phyloP scores from a whole-genome alignment of 208 protist genomes.

The Trypanosomatidae sp. region DNA sequence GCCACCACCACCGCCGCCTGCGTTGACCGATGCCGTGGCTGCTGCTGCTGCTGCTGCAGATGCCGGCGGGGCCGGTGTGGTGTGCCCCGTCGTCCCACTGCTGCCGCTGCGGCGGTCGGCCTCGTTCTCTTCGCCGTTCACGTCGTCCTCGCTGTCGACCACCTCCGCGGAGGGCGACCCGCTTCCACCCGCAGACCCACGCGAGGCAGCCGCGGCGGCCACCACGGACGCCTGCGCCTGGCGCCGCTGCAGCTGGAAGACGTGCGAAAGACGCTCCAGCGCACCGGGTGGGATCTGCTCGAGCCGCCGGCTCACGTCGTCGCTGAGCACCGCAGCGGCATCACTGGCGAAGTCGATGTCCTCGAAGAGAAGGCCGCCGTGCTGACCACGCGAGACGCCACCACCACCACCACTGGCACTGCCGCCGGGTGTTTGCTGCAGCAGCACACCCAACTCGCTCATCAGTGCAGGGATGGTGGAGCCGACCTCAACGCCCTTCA shows the following conservation, averaged over 20 bases:
- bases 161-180: slow-evolving; percentile 2
- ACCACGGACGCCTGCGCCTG: slow-evolving; percentile 12
- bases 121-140: slow-evolving; percentile 3
- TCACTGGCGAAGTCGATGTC: slow-evolving; percentile 9
- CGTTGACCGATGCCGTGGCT: too few relatives aligned
- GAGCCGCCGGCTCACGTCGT: slow-evolving; percentile 13
- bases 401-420: neutral
- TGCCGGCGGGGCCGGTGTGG: too few relatives aligned
- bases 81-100: too few relatives aligned
- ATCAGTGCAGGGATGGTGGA: slow-evolving; percentile 29
- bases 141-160: slow-evolving; percentile 19
- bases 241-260: slow-evolving; percentile 20
- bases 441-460: slow-evolving; percentile 30
- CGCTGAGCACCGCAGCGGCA: slow-evolving; percentile 7
- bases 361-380: slow-evolving; percentile 39
- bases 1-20: too few relatives aligned
- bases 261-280: slow-evolving; percentile 25
- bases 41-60: too few relatives aligned
- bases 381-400: slow-evolving; percentile 23
- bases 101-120: slow-evolving; percentile 2
- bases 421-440: slow-evolving; percentile 27
- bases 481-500: slow-evolving; percentile 27
- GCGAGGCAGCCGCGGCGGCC: neutral
- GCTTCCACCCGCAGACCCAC: neutral
- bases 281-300: slow-evolving; percentile 23